Evolutionary conservation across 768 basidiomycete species (phyloP).

Genomic region (Boletus sp.): DNA sequence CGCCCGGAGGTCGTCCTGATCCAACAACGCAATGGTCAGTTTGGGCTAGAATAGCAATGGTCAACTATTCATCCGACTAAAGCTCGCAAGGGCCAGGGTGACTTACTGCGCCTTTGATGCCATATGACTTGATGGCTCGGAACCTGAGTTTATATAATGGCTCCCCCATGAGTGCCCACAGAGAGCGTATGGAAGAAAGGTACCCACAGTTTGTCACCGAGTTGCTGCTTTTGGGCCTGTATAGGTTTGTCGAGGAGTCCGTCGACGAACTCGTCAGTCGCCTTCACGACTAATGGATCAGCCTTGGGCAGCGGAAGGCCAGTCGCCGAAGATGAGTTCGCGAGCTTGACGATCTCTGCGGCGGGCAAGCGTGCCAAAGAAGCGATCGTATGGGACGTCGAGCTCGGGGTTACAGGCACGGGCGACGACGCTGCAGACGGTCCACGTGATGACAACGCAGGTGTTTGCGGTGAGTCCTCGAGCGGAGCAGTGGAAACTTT

Average conservation of each 20-base stretch:
- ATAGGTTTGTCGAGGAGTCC: constrained; percentile 52
- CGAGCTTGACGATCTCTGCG: constrained; percentile 68
- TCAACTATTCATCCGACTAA: constrained; percentile 1
- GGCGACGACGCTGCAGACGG: constrained; percentile 73
- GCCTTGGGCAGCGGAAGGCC: constrained; percentile 64
- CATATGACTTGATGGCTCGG: constrained; percentile 67
- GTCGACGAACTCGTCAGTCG: constrained; percentile 74
- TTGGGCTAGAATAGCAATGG: constrained; percentile 54
- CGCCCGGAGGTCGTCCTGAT: constrained; percentile 80
- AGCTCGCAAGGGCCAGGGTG: not conserved
- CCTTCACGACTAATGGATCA: constrained; percentile 64
- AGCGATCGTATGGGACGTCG: constrained; percentile 56
- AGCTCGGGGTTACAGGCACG: constrained; percentile 58
- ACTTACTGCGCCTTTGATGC: constrained; percentile 77
- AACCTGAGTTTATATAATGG: constrained; percentile 39
- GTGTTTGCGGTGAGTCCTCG: constrained; percentile 65
- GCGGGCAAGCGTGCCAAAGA: constrained; percentile 75
- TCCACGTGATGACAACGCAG: constrained; percentile 72
- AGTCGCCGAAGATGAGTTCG: constrained; percentile 44
- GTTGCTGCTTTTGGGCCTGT: constrained; percentile 69
- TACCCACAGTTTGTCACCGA: constrained; percentile 75
- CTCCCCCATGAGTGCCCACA: constrained; percentile 18
- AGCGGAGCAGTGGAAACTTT: constrained; percentile 42
- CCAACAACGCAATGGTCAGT: constrained; percentile 78
- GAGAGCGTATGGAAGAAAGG: constrained; percentile 5